These are phyloP conservation scores for Trichocladium uniseriatum DNA, from an alignment of 495 filamentous ascomycete species.

Conservation along the genomic window DNA sequence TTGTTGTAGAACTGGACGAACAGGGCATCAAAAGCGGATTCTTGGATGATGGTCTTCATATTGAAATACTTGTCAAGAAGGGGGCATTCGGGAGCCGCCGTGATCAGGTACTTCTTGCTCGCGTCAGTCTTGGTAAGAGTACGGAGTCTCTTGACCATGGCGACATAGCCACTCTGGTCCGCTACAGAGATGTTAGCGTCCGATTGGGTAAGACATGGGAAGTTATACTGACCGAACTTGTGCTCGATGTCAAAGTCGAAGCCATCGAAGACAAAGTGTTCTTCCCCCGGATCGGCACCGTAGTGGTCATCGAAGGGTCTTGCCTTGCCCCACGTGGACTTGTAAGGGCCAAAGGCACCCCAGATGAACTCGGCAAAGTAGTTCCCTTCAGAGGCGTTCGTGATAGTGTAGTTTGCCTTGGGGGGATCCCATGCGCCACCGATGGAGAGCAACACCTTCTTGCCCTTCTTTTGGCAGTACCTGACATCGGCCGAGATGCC, in stretches of 20 bases:
- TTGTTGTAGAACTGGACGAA: conserved; percentile 72
- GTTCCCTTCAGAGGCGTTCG: conserved; percentile 40
- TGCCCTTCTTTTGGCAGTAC: conserved; percentile 52
- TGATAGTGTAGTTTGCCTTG: conserved; percentile 35
- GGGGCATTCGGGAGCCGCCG: conserved; percentile 60
- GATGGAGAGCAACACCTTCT: conserved; percentile 57
- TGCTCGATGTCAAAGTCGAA: conserved; percentile 61
- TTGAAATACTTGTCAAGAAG: conserved; percentile 43
- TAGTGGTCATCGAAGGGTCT: conserved; percentile 55
- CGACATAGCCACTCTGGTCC: conserved; percentile 25
- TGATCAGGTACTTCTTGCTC: conserved; percentile 41
- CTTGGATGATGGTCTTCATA: conserved; percentile 45
- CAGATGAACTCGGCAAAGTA: conserved; percentile 56
- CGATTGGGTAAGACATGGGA: not conserved
- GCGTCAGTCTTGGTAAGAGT: conserved; percentile 30
- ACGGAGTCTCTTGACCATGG: conserved; percentile 47
- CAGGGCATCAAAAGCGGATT: conserved; percentile 49
- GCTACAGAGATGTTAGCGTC: conserved; percentile 3
- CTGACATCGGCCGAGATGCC: conserved; percentile 44
- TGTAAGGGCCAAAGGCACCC: conserved; percentile 53
- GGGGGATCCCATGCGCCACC: conserved; percentile 37
- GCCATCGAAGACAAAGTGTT: conserved; percentile 43
- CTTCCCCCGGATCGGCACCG: conserved; percentile 19
- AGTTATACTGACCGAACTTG: conserved; percentile 22
- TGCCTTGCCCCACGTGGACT: conserved; percentile 27